Evolutionary conservation across 352 stramenopile species (phyloP).

Genomic region (Phytophthora colocasiae): DNA sequence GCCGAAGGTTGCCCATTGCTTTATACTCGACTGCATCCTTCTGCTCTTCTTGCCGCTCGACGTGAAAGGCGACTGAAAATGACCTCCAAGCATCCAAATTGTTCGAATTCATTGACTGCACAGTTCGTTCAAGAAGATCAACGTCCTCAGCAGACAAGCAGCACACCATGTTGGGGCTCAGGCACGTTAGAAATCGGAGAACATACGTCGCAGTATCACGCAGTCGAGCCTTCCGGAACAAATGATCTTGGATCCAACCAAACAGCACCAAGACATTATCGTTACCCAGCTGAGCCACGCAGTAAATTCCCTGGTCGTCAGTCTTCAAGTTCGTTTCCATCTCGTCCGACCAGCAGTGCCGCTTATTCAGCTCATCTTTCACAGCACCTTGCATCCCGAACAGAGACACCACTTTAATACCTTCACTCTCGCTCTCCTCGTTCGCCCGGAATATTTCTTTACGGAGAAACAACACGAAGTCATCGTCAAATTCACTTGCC

Average conservation of each 20-base stretch:
- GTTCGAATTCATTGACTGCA: conserved; percentile 26
- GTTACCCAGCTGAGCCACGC: conserved; percentile 18
- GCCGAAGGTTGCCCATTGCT: conserved; percentile 5
- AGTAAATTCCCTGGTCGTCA: conserved; percentile 71
- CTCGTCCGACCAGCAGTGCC: conserved; percentile 53
- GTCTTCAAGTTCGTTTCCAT: conserved; percentile 45
- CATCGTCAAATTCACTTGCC: conserved; percentile 65
- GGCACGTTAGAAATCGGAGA: conserved; percentile 66
- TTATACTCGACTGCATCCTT: conserved; percentile 52
- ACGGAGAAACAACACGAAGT: conserved; percentile 67
- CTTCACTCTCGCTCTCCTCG: conserved; percentile 6
- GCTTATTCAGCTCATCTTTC: conserved; percentile 42
- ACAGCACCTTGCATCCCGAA: conserved; percentile 73
- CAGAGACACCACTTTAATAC: conserved; percentile 49
- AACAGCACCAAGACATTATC: conserved; percentile 55
- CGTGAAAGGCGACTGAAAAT: conserved; percentile 51
- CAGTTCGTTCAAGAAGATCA: conserved; percentile 27
- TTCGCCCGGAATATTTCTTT: conserved; percentile 48
- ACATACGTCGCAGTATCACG: conserved; percentile 76
- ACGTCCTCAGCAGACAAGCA: conserved; percentile 56
- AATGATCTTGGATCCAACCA: conserved; percentile 56
- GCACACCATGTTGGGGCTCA: conserved; percentile 58
- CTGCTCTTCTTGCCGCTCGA: conserved; percentile 58
- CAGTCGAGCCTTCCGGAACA: conserved; percentile 51
- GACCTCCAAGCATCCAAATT: conserved; percentile 49